Evolutionary conservation across 2,329 filamentous ascomycete species (phyloP).

Genomic region (Aphanocladium album): DNA sequence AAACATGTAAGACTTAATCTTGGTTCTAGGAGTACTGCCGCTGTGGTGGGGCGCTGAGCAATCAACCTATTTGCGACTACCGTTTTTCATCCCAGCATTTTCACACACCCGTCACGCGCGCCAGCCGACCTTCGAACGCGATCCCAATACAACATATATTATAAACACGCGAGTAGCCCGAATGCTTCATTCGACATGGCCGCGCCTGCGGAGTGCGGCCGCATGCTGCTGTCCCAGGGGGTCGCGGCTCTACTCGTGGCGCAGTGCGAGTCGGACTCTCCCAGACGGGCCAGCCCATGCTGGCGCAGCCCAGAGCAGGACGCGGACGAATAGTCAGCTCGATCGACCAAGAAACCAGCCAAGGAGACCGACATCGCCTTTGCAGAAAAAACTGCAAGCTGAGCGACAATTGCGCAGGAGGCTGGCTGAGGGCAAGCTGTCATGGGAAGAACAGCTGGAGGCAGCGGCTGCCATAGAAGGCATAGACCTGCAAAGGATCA

Average conservation of each 20-base stretch:
- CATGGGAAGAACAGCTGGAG: neutral
- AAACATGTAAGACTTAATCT: too few species aligned
- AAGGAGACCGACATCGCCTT: neutral
- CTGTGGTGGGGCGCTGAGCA: neutral
- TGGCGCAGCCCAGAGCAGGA: neutral
- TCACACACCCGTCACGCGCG: neutral
- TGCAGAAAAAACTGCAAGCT: neutral
- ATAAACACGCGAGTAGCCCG: slow-evolving; percentile 15
- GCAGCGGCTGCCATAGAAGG: neutral
- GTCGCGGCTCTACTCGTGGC: neutral
- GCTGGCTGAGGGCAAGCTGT: neutral
- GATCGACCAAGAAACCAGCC: neutral
- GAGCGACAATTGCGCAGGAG: neutral
- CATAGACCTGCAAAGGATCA: neutral
- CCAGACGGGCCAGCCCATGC: neutral
- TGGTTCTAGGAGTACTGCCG: too few species aligned
- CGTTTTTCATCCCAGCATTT: neutral
- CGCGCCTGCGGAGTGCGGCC: slow-evolving; percentile 20
- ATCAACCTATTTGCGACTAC: neutral
- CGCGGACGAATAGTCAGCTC: neutral
- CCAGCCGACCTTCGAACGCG: neutral
- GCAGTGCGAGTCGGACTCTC: neutral
- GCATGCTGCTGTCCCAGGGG: slow-evolving; percentile 1
- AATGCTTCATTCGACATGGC: slow-evolving; percentile 28
- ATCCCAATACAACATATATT: neutral